These are phyloP conservation scores for Saturnispora sanitii DNA, from an alignment of 805 yeast genomes.

Conservation along the genomic window DNA sequence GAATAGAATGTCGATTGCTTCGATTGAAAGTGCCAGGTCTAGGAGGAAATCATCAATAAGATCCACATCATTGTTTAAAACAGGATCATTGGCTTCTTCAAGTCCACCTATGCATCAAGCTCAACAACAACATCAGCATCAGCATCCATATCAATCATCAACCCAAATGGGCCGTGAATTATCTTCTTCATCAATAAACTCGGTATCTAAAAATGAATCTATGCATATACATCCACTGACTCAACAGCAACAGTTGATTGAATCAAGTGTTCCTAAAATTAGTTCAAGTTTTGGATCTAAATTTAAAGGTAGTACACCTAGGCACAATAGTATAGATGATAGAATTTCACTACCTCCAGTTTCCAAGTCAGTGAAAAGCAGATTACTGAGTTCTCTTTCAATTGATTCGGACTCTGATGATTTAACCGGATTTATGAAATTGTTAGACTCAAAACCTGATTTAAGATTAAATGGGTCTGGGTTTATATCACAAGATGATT, in stretches of 20 bases:
- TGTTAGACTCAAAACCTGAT: constrained; percentile 30
- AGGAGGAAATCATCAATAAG: constrained; percentile 26
- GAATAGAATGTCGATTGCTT: constrained; percentile 18
- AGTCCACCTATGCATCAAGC: constrained; percentile 21
- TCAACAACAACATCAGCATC: constrained; percentile 14
- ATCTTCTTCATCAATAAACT: constrained; percentile 30
- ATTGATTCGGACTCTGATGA: constrained; percentile 26
- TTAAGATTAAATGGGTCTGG: constrained; percentile 20
- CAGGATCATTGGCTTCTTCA: constrained; percentile 43
- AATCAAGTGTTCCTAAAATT: constrained; percentile 36
- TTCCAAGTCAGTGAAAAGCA: constrained; percentile 19
- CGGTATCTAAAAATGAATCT: not conserved
- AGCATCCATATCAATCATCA: constrained; percentile 21
- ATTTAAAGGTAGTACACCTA: constrained; percentile 15
- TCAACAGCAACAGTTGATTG: no score
- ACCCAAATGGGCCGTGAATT: constrained; percentile 34
- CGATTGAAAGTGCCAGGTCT: constrained; percentile 19
- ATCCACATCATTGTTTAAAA: constrained; percentile 50
- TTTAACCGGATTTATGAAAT: constrained; percentile 26
- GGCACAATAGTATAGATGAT: constrained; percentile 24
- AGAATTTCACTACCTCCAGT: constrained; percentile 13
- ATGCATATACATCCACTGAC: no score
- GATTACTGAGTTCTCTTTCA: constrained; percentile 18
- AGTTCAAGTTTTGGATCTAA: constrained; percentile 69
- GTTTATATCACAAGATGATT: constrained; percentile 13